Conservation (phyloP, 1,284 basidiomycete species). For the Ganoderma multipileum region DNA sequence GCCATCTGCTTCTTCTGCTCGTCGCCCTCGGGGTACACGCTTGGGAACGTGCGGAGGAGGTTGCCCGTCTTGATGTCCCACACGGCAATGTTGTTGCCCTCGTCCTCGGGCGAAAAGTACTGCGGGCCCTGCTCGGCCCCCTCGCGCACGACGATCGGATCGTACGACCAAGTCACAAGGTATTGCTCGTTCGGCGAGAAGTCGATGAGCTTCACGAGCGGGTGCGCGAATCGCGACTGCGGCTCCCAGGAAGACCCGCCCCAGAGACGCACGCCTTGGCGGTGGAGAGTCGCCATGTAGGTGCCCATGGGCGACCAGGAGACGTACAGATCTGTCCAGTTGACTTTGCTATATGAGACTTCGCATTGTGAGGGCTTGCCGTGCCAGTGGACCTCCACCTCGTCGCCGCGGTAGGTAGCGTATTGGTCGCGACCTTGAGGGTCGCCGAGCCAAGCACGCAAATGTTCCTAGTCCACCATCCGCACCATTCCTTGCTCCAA, state of each 20-base stretch:
- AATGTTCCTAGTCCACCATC: slow-evolving; percentile 77
- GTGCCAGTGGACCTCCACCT: slow-evolving; percentile 94
- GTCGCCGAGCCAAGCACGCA: slow-evolving; percentile 95
- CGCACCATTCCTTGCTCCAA: neutral
- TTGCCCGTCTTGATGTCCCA: slow-evolving; percentile 98
- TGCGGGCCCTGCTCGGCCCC: slow-evolving; percentile 84
- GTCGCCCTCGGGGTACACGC: slow-evolving; percentile 62
- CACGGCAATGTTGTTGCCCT: slow-evolving; percentile 96
- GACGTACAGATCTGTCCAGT: slow-evolving; percentile 98
- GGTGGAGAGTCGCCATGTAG: slow-evolving; percentile 92
- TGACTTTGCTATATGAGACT: slow-evolving; percentile 73
- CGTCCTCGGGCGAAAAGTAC: slow-evolving; percentile 92
- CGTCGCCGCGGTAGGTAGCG: slow-evolving; percentile 92
- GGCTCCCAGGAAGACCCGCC: slow-evolving; percentile 90
- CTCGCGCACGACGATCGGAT: slow-evolving; percentile 90
- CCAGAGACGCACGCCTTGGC: slow-evolving; percentile 96
- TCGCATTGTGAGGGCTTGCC: slow-evolving; percentile 91
- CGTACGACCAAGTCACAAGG: slow-evolving; percentile 97
- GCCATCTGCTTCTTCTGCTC: slow-evolving; percentile 81
- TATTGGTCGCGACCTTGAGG: slow-evolving; percentile 94
- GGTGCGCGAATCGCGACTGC: slow-evolving; percentile 93
- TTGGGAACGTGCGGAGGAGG: slow-evolving; percentile 93
- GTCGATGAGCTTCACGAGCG: slow-evolving; percentile 94
- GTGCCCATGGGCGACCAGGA: slow-evolving; percentile 98
- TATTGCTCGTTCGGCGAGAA: slow-evolving; percentile 98